Conservation (phyloP, 108 stramenopile genomes). For the Skeletonema costatum region DNA sequence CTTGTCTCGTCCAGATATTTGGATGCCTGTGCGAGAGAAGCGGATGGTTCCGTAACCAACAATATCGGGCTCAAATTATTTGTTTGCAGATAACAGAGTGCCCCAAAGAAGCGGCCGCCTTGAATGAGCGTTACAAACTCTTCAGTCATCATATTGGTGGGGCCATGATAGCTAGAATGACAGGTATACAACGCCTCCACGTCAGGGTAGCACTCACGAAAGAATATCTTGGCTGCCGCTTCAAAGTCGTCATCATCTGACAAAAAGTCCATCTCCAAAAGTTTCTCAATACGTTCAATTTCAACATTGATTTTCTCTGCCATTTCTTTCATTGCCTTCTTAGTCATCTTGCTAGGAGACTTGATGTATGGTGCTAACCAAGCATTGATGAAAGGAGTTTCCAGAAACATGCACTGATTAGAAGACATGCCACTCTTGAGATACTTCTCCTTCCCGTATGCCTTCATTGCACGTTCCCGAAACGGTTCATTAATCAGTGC, state of each 20-base stretch:
- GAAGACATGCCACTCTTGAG: neutral
- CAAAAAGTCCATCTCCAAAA: neutral
- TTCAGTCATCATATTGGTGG: neutral
- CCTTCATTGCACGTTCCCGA: slow-evolving; percentile 5
- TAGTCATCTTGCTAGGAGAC: slow-evolving; percentile 22
- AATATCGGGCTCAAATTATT: neutral
- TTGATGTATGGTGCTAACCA: slow-evolving; percentile 13
- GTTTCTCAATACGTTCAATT: neutral
- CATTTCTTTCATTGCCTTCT: slow-evolving; percentile 23
- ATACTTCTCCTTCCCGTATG: neutral
- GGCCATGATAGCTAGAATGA: neutral
- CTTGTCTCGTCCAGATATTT: neutral
- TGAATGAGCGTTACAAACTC: neutral
- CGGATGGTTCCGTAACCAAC: neutral
- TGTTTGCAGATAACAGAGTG: neutral
- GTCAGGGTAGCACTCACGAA: neutral
- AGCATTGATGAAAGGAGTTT: slow-evolving; percentile 1
- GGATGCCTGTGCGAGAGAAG: neutral
- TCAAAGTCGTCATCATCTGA: slow-evolving; percentile 7
- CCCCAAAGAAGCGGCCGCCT: neutral
- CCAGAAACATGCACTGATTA: neutral
- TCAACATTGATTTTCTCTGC: slow-evolving; percentile 12
- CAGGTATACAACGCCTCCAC: neutral
- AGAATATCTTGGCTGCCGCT: neutral
- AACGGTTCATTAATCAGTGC: slow-evolving; percentile 11